Evolutionary conservation across 1,139 yeast genomes (phyloP), one percentile per base, ranked within the genome.

Genomic region (Candida freyschussii): DNA sequence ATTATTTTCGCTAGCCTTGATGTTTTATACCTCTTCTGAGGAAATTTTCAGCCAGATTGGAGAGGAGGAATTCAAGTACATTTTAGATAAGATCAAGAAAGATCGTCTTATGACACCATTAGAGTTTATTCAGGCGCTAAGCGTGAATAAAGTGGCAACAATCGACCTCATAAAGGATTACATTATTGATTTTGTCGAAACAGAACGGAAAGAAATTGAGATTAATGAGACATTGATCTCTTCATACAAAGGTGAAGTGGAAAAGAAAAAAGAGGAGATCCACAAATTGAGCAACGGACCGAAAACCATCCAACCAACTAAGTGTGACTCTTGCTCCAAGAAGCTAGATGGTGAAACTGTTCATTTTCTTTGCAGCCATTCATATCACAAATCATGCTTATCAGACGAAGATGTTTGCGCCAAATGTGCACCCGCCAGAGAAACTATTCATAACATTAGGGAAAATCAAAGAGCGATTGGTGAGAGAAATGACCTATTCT

Each of bases 281-380:
- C 59, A 72, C 1, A 75, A 71, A 28, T 40, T 53, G 5, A 45
- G 48, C 7, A 52, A 53, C 2, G 74, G 75, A 27, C 78, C 89
- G 2, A 69, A 75, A 23, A 67, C 78, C 7, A 65, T 87, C 3
- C 89, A 83, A 49, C 75, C 79, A 43, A 69, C 79, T 16, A 69
- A 67, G 30, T 93, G 98, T 55, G 65, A 78, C 13, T 69, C 78
- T 7, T 93, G 98, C 54, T 66, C 74, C 12, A 65, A 72, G 32
- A 68, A 75, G 17, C 61, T 91, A 20, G 95, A 86, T 39, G 68
- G 80, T 34, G 97, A 97, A 0, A 72, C 81, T 7, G 72, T 84
- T 1, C 95, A 85, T 50, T 93, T 89, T 63, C 75, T 78, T 41
- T 91, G 98, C 60, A 72, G 72, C 33, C 98, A 91, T 51, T 78